Conservation (phyloP, 495 filamentous ascomycete genomes). For the Penicillium canescens region DNA sequence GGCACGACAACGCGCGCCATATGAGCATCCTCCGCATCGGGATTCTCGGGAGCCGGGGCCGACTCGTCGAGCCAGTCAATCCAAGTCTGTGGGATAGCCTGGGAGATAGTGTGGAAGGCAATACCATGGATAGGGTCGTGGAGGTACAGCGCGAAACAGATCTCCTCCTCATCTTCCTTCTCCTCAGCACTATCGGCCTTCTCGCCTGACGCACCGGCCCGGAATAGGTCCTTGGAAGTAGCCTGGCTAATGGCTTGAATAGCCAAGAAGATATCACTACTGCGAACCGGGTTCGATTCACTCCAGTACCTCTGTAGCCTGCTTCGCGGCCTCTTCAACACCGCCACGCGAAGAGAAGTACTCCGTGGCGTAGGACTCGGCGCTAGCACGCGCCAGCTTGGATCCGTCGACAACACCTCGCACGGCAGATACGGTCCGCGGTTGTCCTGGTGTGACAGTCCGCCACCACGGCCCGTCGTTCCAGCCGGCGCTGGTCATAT, state of each 20-base stretch:
- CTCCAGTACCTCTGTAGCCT: constrained; percentile 68
- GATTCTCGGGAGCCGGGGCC: constrained; percentile 48
- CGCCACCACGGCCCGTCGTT: constrained; percentile 97
- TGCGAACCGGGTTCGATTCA: constrained; percentile 86
- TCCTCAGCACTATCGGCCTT: constrained; percentile 56
- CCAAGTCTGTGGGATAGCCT: constrained; percentile 84
- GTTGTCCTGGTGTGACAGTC: constrained; percentile 55
- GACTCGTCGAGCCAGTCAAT: constrained; percentile 88
- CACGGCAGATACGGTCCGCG: constrained; percentile 78
- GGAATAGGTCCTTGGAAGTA: constrained; percentile 66
- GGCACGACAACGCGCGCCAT: constrained; percentile 56
- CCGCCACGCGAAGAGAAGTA: constrained; percentile 77
- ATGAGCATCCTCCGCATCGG: constrained; percentile 32
- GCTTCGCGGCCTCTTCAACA: constrained; percentile 74
- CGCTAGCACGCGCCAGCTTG: constrained; percentile 82
- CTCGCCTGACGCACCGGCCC: constrained; percentile 52
- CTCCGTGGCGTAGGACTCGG: constrained; percentile 83
- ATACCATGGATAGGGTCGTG: constrained; percentile 93
- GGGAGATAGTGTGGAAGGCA: constrained; percentile 79
- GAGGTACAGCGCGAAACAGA: constrained; percentile 87
- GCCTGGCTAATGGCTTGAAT: constrained; percentile 80
- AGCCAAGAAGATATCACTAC: constrained; percentile 90
- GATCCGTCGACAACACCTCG: constrained; percentile 81
- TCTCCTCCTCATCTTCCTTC: constrained; percentile 60
- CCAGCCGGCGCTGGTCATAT: constrained; percentile 67